Evolutionary conservation across 2,329 filamentous ascomycete genomes (phyloP).

Genomic region (Paecilomyces formosus): DNA sequence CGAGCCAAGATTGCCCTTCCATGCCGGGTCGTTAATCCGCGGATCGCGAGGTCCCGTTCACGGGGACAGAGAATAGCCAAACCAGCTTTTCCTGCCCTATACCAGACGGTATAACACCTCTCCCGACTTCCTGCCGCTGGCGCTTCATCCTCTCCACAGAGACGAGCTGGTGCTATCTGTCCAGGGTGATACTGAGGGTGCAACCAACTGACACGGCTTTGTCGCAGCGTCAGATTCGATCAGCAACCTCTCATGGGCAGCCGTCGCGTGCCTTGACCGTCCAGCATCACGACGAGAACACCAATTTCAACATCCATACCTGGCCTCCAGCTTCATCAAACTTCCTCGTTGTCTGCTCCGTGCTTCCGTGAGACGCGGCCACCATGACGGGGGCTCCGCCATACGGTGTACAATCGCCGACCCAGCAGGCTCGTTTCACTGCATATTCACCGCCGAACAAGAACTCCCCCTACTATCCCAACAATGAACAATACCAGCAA

Average conservation of each 20-base stretch:
- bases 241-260: neutral
- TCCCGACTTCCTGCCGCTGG: neutral
- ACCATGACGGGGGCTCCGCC: constrained; percentile 39
- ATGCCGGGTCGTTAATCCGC: neutral
- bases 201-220: neutral
- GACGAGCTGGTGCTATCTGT: neutral
- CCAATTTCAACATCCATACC: neutral
- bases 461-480: constrained; percentile 33
- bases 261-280: neutral
- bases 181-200: neutral
- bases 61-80: constrained; percentile 10
- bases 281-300: neutral
- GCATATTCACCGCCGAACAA: constrained; percentile 37
- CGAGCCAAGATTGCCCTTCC: neutral
- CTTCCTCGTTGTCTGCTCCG: neutral
- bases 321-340: neutral
- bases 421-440: constrained; percentile 34
- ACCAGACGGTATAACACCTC: neutral
- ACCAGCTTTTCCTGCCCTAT: neutral
- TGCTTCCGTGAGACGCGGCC: constrained; percentile 18
- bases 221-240: neutral
- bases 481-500: constrained; percentile 35
- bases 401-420: constrained; percentile 38
- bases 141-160: neutral
- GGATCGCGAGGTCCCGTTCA: neutral